phyloP scores from a whole-genome alignment of 768 basidiomycete genomes.

The Cyathus striatus region DNA sequence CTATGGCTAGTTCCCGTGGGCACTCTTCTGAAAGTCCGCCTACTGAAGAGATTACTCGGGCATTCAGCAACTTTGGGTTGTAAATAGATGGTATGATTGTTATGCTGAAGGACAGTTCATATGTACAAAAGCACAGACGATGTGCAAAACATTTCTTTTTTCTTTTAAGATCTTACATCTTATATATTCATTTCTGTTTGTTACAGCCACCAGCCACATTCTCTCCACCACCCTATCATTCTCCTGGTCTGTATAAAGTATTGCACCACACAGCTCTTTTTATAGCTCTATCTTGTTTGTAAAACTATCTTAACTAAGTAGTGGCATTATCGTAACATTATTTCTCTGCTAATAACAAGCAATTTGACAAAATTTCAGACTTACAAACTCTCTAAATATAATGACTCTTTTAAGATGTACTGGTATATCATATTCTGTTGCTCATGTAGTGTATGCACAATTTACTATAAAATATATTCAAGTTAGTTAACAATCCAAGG shows the following conservation, averaged over 20 bases:
- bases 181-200: not conserved
- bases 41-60: conserved; percentile 69
- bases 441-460: no score
- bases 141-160: not conserved
- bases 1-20: conserved; percentile 33
- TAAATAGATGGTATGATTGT: conserved; percentile 23
- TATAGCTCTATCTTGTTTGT: conserved; percentile 33
- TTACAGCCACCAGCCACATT: not conserved
- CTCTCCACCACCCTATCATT: not conserved
- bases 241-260: conserved; percentile 4
- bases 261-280: conserved; percentile 2
- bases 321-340: conserved; percentile 59
- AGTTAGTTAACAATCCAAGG: conserved; percentile 81
- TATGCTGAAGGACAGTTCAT: not conserved
- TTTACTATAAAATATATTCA: no score
- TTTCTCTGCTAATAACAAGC: conserved; percentile 47
- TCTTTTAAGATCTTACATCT: not conserved
- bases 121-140: not conserved
- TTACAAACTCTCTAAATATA: no score
- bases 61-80: conserved; percentile 72
- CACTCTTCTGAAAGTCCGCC: conserved; percentile 47
- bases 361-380: no score
- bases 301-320: conserved; percentile 40
- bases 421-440: no score
- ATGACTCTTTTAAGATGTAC: no score